Evolutionary conservation across 139 green algal genomes (phyloP).

Genomic region (Ostreobium quekettii): DNA sequence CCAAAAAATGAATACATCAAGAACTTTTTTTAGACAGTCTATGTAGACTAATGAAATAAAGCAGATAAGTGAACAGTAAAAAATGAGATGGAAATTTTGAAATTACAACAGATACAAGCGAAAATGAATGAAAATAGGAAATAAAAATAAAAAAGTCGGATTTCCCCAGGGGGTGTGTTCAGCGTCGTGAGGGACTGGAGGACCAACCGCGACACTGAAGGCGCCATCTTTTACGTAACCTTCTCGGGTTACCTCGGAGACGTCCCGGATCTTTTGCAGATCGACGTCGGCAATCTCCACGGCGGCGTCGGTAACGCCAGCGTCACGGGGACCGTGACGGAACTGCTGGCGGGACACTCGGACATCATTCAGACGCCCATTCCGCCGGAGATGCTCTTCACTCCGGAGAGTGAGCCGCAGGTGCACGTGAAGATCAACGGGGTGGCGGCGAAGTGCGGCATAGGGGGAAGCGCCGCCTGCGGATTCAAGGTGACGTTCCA

Average conservation of each 20-base stretch:
- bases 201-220: neutral
- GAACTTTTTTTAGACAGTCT: no score
- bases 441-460: neutral
- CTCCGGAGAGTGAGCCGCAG: neutral
- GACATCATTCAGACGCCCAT: slow-evolving; percentile 3
- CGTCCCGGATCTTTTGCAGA: neutral
- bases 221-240: neutral
- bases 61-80: no score
- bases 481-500: no score
- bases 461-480: neutral
- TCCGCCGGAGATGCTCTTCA: slow-evolving; percentile 7
- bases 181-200: no score
- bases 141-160: no score
- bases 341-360: neutral
- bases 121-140: no score
- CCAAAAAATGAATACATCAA: no score
- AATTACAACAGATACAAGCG: no score
- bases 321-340: neutral
- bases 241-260: neutral
- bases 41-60: no score
- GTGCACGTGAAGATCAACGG: slow-evolving; percentile 1
- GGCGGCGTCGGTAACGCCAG: neutral
- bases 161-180: neutral
- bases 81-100: no score
- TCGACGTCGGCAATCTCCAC: neutral